These are phyloP conservation scores for Beta macrorhiza DNA, from an alignment of 179 eudicot species.

Conservation along the genomic window DNA sequence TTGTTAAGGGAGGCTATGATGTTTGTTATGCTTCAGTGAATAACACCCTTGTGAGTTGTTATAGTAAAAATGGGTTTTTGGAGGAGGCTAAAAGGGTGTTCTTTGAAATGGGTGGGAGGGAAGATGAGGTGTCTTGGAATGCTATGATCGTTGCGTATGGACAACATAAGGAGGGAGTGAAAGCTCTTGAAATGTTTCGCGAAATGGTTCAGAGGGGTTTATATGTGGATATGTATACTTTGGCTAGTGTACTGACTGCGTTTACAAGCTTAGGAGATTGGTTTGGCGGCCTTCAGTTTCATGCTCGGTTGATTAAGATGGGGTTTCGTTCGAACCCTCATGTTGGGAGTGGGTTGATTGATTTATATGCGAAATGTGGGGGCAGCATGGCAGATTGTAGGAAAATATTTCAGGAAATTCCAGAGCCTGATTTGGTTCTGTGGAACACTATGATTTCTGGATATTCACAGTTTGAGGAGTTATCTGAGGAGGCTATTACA, in stretches of 20 bases:
- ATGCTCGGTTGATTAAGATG: constrained; percentile 60
- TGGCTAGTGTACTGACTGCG: constrained; percentile 84
- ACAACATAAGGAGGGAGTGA: constrained; percentile 55
- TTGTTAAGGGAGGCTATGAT: constrained; percentile 59
- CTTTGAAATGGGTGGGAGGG: constrained; percentile 43
- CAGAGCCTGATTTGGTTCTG: constrained; percentile 66
- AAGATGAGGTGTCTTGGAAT: constrained; percentile 90
- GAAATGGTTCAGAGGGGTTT: constrained; percentile 57
- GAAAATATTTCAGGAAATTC: constrained; percentile 61
- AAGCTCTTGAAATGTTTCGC: constrained; percentile 60
- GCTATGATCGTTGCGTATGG: constrained; percentile 85
- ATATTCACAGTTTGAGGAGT: constrained; percentile 60
- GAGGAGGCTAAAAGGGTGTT: constrained; percentile 62
- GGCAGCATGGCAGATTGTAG: constrained; percentile 44
- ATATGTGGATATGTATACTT: constrained; percentile 69
- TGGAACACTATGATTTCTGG: constrained; percentile 94
- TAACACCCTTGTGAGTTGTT: constrained; percentile 61
- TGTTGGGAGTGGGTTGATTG: constrained; percentile 82
- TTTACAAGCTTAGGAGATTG: constrained; percentile 64
- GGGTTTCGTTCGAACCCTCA: constrained; percentile 63
- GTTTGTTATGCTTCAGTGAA: constrained; percentile 52
- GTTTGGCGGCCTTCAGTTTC: constrained; percentile 73
- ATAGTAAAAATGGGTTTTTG: constrained; percentile 63
- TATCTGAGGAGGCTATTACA: constrained; percentile 56
- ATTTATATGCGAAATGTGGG: constrained; percentile 72